These are phyloP conservation scores for Aureobasidium mangrovei DNA, from an alignment of 2,329 filamentous ascomycete species.

Conservation along the genomic window DNA sequence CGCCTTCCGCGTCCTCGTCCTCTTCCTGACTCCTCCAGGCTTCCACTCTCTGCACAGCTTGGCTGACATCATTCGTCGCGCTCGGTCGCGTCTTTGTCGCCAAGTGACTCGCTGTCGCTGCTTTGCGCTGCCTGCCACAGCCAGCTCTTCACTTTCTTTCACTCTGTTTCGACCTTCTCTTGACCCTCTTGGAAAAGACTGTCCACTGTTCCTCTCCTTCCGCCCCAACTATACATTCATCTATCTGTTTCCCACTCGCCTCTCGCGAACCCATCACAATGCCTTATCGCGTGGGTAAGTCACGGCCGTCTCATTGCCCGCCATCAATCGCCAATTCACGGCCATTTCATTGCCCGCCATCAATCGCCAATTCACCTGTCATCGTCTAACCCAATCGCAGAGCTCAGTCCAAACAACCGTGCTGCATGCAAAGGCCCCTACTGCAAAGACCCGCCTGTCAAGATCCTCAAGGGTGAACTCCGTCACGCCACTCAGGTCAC, in stretches of 20 bases:
- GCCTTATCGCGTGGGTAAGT: slow-evolving; percentile 7
- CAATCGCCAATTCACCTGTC: not conserved
- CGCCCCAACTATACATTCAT: not conserved
- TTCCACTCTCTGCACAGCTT: too few species aligned
- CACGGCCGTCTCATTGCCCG: not conserved
- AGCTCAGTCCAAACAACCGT: slow-evolving; percentile 60
- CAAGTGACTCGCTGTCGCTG: too few species aligned
- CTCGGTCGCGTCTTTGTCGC: too few species aligned
- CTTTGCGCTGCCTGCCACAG: too few species aligned
- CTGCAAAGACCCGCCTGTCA: slow-evolving; percentile 61
- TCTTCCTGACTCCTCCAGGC: not conserved
- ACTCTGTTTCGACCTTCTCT: too few species aligned
- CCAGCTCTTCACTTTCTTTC: too few species aligned
- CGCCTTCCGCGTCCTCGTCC: not conserved
- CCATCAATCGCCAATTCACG: not conserved
- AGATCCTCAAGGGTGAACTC: slow-evolving; percentile 71
- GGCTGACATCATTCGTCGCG: too few species aligned
- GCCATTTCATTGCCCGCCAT: not conserved
- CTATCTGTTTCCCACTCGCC: not conserved
- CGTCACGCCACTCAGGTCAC: slow-evolving; percentile 68
- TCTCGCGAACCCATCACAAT: slow-evolving; percentile 2
- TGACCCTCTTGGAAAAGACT: too few species aligned
- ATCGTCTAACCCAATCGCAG: slow-evolving; percentile 36
- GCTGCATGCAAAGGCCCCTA: slow-evolving; percentile 64
- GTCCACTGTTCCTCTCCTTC: not conserved